Evolutionary conservation across 352 stramenopile genomes (phyloP), one percentile per base, ranked within the genome.

Genomic region (Phytopythium kandeliae): DNA sequence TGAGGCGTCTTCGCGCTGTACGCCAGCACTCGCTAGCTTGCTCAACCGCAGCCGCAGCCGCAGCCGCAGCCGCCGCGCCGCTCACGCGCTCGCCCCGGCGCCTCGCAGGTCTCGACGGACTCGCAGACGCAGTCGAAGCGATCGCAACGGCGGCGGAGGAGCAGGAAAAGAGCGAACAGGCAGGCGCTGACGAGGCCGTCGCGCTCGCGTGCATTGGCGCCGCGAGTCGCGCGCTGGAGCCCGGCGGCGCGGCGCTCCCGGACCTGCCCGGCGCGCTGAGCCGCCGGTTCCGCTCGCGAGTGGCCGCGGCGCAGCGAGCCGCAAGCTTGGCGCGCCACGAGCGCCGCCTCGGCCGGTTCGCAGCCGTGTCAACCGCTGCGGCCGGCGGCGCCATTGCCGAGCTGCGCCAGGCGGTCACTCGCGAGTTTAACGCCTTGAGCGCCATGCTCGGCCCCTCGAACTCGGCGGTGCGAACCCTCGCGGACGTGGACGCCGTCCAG

Each of bases 1-100:
- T n/a, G 58, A 62, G 4, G 53, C 52, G 11, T 57, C 62, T 6
- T 62, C 51, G 24, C 60, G 54, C 25, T 71, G 65, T 74, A 34
- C 30, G 65, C n/a, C n/a, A n/a, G n/a, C n/a, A n/a, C n/a, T n/a
- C n/a, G n/a, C n/a, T n/a, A n/a, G n/a, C n/a, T n/a, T n/a, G n/a
- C n/a, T n/a, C n/a, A n/a, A n/a, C n/a, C n/a, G n/a, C n/a, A n/a
- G n/a, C n/a, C n/a, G n/a, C n/a, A n/a, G n/a, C n/a, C n/a, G n/a
- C n/a, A n/a, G n/a, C n/a, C n/a, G n/a, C n/a, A n/a, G n/a, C n/a
- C n/a, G n/a, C n/a, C n/a, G n/a, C n/a, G n/a, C n/a, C 2, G 11
- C 10, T 40, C 35, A 22, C 11, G 22, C 40, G 26, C 40, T 17
- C 4, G 11, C 4, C 31, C 21, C 9, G 2, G 22, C 21, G 1